Base-by-base conservation (phyloP, 306 rosid species). In the Lathyrus aphaca region DNA sequence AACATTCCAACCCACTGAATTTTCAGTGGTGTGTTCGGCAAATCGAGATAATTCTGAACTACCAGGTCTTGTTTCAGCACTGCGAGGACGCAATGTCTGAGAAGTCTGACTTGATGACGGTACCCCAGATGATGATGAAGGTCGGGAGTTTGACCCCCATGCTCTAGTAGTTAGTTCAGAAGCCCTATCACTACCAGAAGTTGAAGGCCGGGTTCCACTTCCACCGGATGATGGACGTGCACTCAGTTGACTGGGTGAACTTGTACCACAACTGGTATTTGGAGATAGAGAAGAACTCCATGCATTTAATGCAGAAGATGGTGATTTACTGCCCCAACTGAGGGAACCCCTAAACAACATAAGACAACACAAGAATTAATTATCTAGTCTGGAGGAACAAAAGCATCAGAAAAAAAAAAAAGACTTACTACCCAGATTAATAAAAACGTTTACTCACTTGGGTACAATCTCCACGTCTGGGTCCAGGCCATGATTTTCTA, bases 391-490 rank as follows among this genome's bases (percentile, higher is more conserved):
- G 56, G 39, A 64, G n/a, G 14, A 66, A 44, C 25, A 21, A 66
- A 69, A 48, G 51, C 49, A 72, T 56, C 58, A 71, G 46, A 64
- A 17, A 15, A 49, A 68, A 23, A 23, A 63, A 17, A 25, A 43
- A 68, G 30, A 11, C 64, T 73, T 43, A 59, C 37, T 16, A 45
- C 44, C 62, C 16, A 43, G 40, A 50, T 51, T 32, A 40, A 66
- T 27, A 40, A 18, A 25, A 77, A 73, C 27, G 19, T 75, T 19
- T 43, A 80, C 96, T 87, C 84, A 95, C 99, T 82, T 95, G 83
- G 96, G 99, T 66, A 95, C 99, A 79, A 95, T 91, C 83, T 91
- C 96, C 83, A 95, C 97, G 72, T 74, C 87, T 44, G 96, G 97
- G 72, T 95, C 92, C 73, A 84, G 60, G 70, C 97, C 99, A 64